Percentiles rank a stretch among this genome's conserved stretches.
These are phyloP conservation scores for Tremella fuciformis DNA, from an alignment of 768 basidiomycete genomes.

Conservation along the genomic window DNA sequence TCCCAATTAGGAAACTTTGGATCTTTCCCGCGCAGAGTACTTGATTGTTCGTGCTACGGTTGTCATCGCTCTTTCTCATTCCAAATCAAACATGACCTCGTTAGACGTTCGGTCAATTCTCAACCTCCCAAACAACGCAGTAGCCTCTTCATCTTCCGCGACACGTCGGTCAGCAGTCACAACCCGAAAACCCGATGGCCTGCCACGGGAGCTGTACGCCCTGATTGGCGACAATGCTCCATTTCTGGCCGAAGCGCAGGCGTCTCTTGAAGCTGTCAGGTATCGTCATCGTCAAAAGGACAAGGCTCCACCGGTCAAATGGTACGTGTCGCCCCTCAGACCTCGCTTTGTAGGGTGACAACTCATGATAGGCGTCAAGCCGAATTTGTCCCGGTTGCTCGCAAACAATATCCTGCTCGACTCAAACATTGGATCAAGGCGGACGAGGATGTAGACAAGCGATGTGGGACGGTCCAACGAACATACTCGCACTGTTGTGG, in stretches of 20 bases:
- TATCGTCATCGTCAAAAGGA: conserved; percentile 83
- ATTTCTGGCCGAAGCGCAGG: conserved; percentile 59
- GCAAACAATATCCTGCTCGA: conserved; percentile 23
- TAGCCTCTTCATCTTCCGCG: conserved; percentile 4
- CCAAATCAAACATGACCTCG: conserved; percentile 51
- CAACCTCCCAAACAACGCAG: conserved; percentile 56
- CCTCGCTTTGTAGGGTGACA: too few species aligned
- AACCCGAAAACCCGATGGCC: conserved; percentile 63
- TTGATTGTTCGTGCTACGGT: too few species aligned
- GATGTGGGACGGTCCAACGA: conserved; percentile 6
- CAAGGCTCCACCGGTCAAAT: conserved; percentile 65
- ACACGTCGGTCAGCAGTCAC: conserved; percentile 46
- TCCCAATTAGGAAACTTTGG: too few species aligned
- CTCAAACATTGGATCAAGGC: conserved; percentile 69
- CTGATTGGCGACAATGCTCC: conserved; percentile 94
- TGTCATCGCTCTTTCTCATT: too few species aligned
- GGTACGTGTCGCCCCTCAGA: conserved; percentile 58
- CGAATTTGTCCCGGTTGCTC: too few species aligned
- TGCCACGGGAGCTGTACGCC: conserved; percentile 85
- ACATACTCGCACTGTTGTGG: conserved; percentile 12
- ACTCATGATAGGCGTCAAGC: too few species aligned
- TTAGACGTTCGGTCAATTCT: conserved; percentile 82
- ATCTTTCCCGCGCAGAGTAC: too few species aligned
- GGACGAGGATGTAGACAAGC: conserved; percentile 20
- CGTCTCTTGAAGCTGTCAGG: conserved; percentile 25